Base-by-base conservation (phyloP, 306 rosid genomes). In the Pueraria montana region DNA sequence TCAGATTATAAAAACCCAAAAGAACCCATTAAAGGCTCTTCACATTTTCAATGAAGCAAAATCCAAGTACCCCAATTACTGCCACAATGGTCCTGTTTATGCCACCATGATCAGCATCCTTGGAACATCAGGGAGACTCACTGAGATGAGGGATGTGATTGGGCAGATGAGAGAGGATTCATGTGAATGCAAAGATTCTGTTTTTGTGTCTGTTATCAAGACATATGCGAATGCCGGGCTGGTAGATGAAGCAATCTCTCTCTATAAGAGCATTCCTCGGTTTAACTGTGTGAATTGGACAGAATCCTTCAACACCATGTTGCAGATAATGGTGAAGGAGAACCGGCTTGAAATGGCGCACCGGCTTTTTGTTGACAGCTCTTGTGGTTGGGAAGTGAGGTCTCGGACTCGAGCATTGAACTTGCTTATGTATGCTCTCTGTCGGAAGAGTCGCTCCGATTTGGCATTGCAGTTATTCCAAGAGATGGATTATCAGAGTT, bases 261-360 rank as follows among this genome's bases (percentile, higher is more conserved):
- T 89, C 34, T 89, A 79, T 52, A 79, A 36, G 62, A 80, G 38
- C 59, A 89, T 89, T 80, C 88, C 87, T 76, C 77, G 2, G 77
- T 89, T 87, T 80, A 89, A 89, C 64, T 84, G 92, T 63, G 87
- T 89, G 68, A 87, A 84, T 52, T 84, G 88, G 90, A 89, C 92
- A 2, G 66, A 84, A 43, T 89, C 92, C 17, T 89, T 84, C 82
- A 84, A 87, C 77, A 84, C 84, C 82, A 73, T 89, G 2, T 65
- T 89, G 88, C 70, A 89, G 70, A 84, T 89, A 71, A 82, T 89
- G 90, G 90, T 87, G 80, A 72, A 71, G 50, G 80, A 80, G 63
- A 72, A 78, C 53, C 71, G 46, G 61, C 88, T 89, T 65, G 84
- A 84, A 61, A 81, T 65, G 17, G 92, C 86, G 13, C 84, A 84